Conservation (phyloP, 306 rosid genomes). For the Ammopiptanthus mongolicus region DNA sequence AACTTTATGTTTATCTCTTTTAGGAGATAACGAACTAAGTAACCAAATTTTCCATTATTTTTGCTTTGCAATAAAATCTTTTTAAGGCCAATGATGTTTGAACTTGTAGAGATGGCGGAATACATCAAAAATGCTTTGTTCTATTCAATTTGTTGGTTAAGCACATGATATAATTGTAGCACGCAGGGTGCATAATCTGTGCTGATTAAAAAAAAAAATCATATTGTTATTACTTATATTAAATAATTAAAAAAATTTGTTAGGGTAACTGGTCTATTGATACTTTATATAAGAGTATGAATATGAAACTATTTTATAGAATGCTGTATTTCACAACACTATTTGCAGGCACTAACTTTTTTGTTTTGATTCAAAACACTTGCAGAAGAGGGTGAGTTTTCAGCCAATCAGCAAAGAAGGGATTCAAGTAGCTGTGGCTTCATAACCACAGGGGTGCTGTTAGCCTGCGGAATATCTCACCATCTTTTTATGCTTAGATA, state of each 20-base stretch:
- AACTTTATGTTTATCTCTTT: neutral
- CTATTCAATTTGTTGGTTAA: conserved; percentile 12
- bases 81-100: neutral
- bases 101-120: neutral
- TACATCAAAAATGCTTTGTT: conserved; percentile 3
- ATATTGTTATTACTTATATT: no score
- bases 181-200: neutral
- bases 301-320: neutral
- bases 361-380: neutral
- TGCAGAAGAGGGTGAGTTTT: conserved; percentile 94
- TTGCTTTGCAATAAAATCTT: neutral
- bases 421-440: conserved; percentile 58
- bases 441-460: conserved; percentile 9
- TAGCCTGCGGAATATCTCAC: neutral
- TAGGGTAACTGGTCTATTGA: neutral
- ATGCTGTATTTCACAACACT: neutral
- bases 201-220: neutral
- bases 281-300: neutral
- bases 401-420: conserved; percentile 50
- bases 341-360: neutral
- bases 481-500: conserved; percentile 6
- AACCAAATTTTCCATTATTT: neutral
- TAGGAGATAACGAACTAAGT: neutral
- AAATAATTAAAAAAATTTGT: neutral
- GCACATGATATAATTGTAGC: neutral